Evolutionary conservation across 2,329 filamentous ascomycete genomes (phyloP).

Genomic region (Cercospora zeae-maydis): DNA sequence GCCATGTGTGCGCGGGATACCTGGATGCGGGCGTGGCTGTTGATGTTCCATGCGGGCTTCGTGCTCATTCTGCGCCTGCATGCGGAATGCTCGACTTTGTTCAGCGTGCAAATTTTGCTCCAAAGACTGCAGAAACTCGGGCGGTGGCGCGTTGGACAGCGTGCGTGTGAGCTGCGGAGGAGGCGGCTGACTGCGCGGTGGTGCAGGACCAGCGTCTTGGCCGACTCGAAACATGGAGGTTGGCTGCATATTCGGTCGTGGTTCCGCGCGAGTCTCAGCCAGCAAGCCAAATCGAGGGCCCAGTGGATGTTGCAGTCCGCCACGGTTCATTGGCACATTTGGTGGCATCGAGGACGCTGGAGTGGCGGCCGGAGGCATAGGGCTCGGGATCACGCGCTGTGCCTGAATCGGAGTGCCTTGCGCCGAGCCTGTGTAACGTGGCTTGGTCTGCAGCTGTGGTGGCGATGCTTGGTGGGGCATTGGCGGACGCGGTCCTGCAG

Average conservation of each 20-base stretch:
- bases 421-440: slow-evolving; percentile 32
- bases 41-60: slow-evolving; percentile 28
- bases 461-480: slow-evolving; percentile 41
- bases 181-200: slow-evolving; percentile 26
- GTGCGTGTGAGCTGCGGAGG: slow-evolving; percentile 21
- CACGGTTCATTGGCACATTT: slow-evolving; percentile 25
- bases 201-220: slow-evolving; percentile 23
- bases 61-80: slow-evolving; percentile 26
- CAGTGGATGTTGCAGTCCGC: slow-evolving; percentile 29
- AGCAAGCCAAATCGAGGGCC: slow-evolving; percentile 34
- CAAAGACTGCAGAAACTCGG: slow-evolving; percentile 28
- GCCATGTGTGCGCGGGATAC: slow-evolving; percentile 26
- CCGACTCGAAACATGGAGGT: slow-evolving; percentile 20
- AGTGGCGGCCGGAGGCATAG: slow-evolving; percentile 25
- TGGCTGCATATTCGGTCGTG: slow-evolving; percentile 24
- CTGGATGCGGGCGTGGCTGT: slow-evolving; percentile 20
- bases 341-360: slow-evolving; percentile 25
- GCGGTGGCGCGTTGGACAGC: slow-evolving; percentile 19
- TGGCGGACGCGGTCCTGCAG: slow-evolving; percentile 22
- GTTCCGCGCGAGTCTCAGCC: slow-evolving; percentile 31
- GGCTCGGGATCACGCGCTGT: slow-evolving; percentile 30
- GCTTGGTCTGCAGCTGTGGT: slow-evolving; percentile 31
- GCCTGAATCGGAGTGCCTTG: slow-evolving; percentile 33
- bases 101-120: slow-evolving; percentile 25
- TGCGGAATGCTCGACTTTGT: slow-evolving; percentile 33